Conservation (phyloP, 2,329 filamentous ascomycete genomes). For the Botryotinia narcissicola region DNA sequence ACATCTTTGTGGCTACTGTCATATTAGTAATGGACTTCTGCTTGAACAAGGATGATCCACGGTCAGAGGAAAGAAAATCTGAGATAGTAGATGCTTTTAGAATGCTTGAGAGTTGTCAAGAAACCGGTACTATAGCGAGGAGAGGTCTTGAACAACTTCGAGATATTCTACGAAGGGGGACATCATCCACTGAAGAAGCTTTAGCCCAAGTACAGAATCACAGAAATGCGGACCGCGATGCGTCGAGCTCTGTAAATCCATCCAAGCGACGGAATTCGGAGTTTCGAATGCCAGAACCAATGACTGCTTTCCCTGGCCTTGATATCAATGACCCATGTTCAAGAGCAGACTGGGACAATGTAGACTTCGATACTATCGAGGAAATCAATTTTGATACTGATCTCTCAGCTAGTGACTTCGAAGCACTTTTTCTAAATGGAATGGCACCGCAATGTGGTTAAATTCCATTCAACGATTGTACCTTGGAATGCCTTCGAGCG, state of each 20-base stretch:
- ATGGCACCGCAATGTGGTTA: neutral
- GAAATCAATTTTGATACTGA: slow-evolving; percentile 25
- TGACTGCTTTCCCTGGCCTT: neutral
- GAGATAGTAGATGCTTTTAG: slow-evolving; percentile 39
- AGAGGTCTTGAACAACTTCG: slow-evolving; percentile 27
- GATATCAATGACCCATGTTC: slow-evolving; percentile 6
- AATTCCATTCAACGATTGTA: neutral
- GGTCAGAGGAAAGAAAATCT: slow-evolving; percentile 33
- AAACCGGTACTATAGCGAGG: slow-evolving; percentile 27
- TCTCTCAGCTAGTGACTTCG: slow-evolving; percentile 11
- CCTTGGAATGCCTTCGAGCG: neutral
- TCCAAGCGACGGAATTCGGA: neutral
- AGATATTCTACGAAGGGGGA: slow-evolving; percentile 13
- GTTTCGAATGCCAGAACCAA: neutral
- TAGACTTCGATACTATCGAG: slow-evolving; percentile 13
- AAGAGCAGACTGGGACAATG: slow-evolving; percentile 15
- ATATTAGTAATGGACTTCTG: slow-evolving; percentile 43
- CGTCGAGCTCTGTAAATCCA: neutral
- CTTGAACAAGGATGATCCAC: slow-evolving; percentile 35
- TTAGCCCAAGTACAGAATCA: neutral
- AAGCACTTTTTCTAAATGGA: neutral
- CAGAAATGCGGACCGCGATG: neutral
- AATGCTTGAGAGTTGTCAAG: slow-evolving; percentile 36
- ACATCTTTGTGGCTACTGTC: slow-evolving; percentile 42
- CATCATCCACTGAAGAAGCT: neutral